Evolutionary conservation across 441 rosid species (phyloP).

Genomic region (Gossypium schwendimanii): DNA sequence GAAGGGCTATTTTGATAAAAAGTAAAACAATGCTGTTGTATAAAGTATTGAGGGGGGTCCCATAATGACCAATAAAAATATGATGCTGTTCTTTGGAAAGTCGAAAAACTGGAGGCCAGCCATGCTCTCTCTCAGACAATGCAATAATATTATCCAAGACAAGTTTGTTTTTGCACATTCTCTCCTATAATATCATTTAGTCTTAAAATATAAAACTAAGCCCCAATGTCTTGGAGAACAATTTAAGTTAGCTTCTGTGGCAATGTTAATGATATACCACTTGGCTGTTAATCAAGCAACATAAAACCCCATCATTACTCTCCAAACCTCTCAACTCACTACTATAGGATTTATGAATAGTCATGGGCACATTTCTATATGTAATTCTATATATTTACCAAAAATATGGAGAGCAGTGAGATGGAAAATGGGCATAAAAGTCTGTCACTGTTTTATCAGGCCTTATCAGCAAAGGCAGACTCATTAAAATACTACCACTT

Average conservation of each 20-base stretch:
- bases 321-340: neutral
- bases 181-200: too few species aligned
- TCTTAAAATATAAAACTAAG: neutral
- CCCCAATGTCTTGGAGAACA: neutral
- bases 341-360: neutral
- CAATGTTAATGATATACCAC: neutral
- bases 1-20: neutral
- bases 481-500: neutral
- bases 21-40: neutral
- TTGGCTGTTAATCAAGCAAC: neutral
- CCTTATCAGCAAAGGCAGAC: neutral
- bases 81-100: neutral
- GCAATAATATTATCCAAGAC: neutral
- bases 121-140: neutral
- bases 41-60: constrained; percentile 4
- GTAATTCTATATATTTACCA: neutral
- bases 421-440: neutral
- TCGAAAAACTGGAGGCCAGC: neutral
- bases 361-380: neutral
- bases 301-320: neutral
- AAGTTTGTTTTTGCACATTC: too few species aligned
- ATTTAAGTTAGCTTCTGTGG: neutral
- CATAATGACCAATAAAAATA: neutral
- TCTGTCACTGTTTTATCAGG: neutral
- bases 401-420: neutral